Conservation (phyloP, 768 basidiomycete species). For the Boletus pseudo-olivaceus region DNA sequence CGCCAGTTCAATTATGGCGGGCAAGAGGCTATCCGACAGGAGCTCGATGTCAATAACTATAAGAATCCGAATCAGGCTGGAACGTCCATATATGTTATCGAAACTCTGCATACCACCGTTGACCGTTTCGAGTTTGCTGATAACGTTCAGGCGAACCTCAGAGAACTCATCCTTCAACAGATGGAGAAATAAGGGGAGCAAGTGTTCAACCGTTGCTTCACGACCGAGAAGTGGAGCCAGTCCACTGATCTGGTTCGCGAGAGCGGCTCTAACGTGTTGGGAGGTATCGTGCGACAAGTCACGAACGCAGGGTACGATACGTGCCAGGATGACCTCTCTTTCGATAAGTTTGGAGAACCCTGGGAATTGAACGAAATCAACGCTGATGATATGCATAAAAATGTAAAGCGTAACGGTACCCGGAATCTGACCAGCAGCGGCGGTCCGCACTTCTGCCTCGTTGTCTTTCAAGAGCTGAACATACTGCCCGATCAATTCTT, state of each 20-base stretch:
- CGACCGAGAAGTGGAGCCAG: constrained; percentile 92
- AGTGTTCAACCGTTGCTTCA: constrained; percentile 91
- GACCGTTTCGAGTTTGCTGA: constrained; percentile 96
- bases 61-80: constrained; percentile 8
- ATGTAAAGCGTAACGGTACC: constrained; percentile 45
- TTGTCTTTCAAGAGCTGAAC: constrained; percentile 95
- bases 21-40: constrained; percentile 89
- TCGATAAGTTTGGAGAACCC: constrained; percentile 94
- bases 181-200: constrained; percentile 95
- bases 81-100: neutral
- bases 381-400: neutral
- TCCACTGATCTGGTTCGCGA: constrained; percentile 94
- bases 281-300: constrained; percentile 91
- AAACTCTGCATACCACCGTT: constrained; percentile 65
- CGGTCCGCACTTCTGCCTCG: constrained; percentile 97
- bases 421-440: constrained; percentile 94
- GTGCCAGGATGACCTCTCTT: constrained; percentile 88
- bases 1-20: constrained; percentile 95
- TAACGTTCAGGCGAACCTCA: constrained; percentile 95
- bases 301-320: constrained; percentile 91
- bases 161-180: constrained; percentile 98
- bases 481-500: constrained; percentile 91
- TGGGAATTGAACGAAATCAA: constrained; percentile 32
- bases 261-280: constrained; percentile 95
- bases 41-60: constrained; percentile 97